Percentiles rank a stretch among this genome's conserved stretches.
Conservation (phyloP, 352 stramenopile genomes). For the Phytophthora cajani region DNA sequence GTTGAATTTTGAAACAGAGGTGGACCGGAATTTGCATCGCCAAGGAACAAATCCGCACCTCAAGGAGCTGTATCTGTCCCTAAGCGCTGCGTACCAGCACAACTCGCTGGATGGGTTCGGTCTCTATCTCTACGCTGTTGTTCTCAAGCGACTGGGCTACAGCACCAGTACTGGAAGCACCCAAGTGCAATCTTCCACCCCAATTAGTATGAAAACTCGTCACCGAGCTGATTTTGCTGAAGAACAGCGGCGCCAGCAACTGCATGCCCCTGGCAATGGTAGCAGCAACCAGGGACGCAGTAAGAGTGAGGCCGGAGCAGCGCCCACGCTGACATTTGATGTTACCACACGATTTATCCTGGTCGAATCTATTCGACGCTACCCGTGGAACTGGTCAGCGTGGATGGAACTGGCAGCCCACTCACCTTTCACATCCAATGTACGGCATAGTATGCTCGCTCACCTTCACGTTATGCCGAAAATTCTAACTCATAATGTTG, state of each 20-base stretch:
- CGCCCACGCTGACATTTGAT: slow-evolving; percentile 43
- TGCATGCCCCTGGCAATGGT: slow-evolving; percentile 7
- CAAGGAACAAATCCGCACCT: slow-evolving; percentile 72
- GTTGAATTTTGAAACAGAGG: slow-evolving; percentile 24
- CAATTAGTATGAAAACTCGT: slow-evolving; percentile 44
- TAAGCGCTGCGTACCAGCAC: slow-evolving; percentile 58
- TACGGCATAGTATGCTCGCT: slow-evolving; percentile 13
- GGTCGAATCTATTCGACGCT: slow-evolving; percentile 71
- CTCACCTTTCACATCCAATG: slow-evolving; percentile 66
- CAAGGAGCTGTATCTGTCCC: slow-evolving; percentile 69
- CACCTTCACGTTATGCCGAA: neutral
- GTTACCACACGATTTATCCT: slow-evolving; percentile 74
- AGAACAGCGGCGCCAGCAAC: slow-evolving; percentile 52
- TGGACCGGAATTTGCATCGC: slow-evolving; percentile 43
- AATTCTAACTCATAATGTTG: slow-evolving; percentile 16
- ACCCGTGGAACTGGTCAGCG: slow-evolving; percentile 96
- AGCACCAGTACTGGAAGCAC: slow-evolving; percentile 57
- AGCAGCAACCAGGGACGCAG: slow-evolving; percentile 4
- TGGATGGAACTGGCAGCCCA: slow-evolving; percentile 95
- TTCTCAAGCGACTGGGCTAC: slow-evolving; percentile 74
- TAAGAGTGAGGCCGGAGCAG: slow-evolving; percentile 28
- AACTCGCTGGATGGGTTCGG: slow-evolving; percentile 75
- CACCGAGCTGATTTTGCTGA: slow-evolving; percentile 39
- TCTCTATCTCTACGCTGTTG: slow-evolving; percentile 83
- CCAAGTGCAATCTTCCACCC: slow-evolving; percentile 44